Evolutionary conservation across 495 filamentous ascomycete species (phyloP).

Genomic region (Thermochaetoides thermophila): DNA sequence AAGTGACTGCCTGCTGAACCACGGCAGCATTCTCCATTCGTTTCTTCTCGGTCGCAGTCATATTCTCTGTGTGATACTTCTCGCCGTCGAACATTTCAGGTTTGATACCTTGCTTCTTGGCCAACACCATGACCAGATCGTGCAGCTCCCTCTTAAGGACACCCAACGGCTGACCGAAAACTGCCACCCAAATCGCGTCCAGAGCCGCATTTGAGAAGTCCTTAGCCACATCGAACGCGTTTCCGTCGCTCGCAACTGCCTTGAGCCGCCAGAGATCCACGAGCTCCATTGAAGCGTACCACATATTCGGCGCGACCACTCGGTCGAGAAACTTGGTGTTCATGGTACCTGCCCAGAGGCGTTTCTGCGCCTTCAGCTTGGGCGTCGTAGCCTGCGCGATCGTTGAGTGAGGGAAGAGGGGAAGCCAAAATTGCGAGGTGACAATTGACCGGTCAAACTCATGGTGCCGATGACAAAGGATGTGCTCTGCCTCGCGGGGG

Average conservation of each 20-base stretch:
- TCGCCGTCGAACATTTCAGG: too few species aligned
- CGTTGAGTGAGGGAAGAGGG: slow-evolving; percentile 13
- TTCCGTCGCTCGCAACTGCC: slow-evolving; percentile 3
- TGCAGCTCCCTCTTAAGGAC: slow-evolving; percentile 9
- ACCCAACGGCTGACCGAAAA: slow-evolving; percentile 16
- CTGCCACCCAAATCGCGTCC: slow-evolving; percentile 21
- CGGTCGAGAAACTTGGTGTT: slow-evolving; percentile 17
- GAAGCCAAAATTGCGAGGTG: slow-evolving; percentile 7
- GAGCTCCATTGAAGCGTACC: slow-evolving; percentile 13
- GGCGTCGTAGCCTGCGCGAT: slow-evolving; percentile 16
- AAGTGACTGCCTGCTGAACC: slow-evolving; percentile 12
- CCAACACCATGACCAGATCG: slow-evolving; percentile 9
- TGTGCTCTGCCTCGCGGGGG: slow-evolving; percentile 17
- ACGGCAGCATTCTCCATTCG: background rate
- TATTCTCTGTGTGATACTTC: too few species aligned
- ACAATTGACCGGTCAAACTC: slow-evolving; percentile 18
- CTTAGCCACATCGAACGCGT: slow-evolving; percentile 12
- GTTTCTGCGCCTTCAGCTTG: slow-evolving; percentile 17
- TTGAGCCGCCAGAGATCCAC: slow-evolving; percentile 23
- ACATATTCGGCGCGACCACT: slow-evolving; percentile 18
- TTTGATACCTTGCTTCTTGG: background rate
- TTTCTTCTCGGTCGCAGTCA: too few species aligned
- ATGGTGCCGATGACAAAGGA: slow-evolving; percentile 14
- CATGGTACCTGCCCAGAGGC: slow-evolving; percentile 21
- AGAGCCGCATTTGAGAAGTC: slow-evolving; percentile 23